Base-by-base conservation (phyloP, 257 asterid genomes). In the Salvia miltiorrhiza region DNA sequence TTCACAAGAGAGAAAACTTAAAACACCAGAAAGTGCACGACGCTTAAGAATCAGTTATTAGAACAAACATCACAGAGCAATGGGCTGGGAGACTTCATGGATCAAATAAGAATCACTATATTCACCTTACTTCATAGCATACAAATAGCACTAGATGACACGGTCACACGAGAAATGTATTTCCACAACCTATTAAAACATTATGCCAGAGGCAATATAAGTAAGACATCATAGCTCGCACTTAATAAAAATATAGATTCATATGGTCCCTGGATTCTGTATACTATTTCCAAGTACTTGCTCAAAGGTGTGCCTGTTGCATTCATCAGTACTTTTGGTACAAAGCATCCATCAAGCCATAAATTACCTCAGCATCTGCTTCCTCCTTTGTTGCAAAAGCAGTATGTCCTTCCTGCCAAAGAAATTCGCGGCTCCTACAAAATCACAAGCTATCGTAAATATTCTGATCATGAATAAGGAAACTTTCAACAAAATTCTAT, bases 401-500 rank as follows among this genome's bases (percentile, higher is more conserved):
- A 64, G 97, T 88, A 78, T 93, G 98, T 37, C 97, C 97, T 79
- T 88, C 98, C 76, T 93, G 98, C 98, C 98, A 88, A 49, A 93
- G 90, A 78, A 93, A 93, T 73, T 93, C 98, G 40, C 96, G 95
- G 52, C 98, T 93, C 96, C 96, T 90, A 63, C 44, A 35, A 4
- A 24, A 8, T 45, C 35, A 65, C 37, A 77, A 73, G 49, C 28
- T 49, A 57, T 73, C 63, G 77, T 37, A 47, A 26, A 69, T 26
- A 26, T 55, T 26, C 41, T 58, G 47, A 48, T 2, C n/a, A n/a
- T n/a, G n/a, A 32, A 52, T 5, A 54, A 49, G 24, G 9, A 43
- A 48, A 39, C 44, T 23, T 49, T 48, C 41, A 37, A 64, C 2
- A 52, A 60, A 50, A 40, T n/a, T 17, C 2, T 28, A 48, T n/a